A percentile compares a stretch with the other conserved stretches of the same genome.
Conservation (phyloP, 169 alveolate species). For the Plasmodium vivax region DNA sequence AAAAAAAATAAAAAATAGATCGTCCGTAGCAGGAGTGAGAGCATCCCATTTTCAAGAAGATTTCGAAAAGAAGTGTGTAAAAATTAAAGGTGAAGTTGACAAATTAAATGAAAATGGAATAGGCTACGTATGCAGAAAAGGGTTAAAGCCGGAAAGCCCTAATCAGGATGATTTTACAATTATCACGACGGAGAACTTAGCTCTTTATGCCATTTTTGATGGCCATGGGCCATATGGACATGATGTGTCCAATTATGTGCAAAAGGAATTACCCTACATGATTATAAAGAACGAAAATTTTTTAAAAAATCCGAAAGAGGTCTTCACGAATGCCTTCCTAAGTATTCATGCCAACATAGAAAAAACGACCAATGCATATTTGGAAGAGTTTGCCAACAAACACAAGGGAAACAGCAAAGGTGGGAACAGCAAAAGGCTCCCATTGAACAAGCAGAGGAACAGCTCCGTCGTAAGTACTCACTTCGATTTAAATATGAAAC, state of each 20-base stretch:
- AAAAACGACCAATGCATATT: conserved; percentile 31
- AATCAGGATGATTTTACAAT: conserved; percentile 89
- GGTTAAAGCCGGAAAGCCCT: conserved; percentile 91
- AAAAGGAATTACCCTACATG: conserved; percentile 82
- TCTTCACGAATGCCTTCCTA: conserved; percentile 60
- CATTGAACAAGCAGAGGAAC: not conserved
- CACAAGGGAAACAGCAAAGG: not conserved
- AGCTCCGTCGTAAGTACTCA: not conserved
- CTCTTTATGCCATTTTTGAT: conserved; percentile 91
- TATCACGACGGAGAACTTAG: conserved; percentile 78
- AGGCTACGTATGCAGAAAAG: conserved; percentile 89
- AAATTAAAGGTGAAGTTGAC: conserved; percentile 71
- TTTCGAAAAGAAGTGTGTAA: conserved; percentile 73
- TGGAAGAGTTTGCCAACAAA: conserved; percentile 23
- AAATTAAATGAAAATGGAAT: conserved; percentile 77
- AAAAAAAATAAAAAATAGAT: conserved; percentile 40
- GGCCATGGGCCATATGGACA: conserved; percentile 94
- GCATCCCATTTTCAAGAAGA: conserved; percentile 77
- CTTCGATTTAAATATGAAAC: not conserved
- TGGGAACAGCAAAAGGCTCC: not conserved
- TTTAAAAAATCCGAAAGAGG: conserved; percentile 72
- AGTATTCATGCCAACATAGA: conserved; percentile 58
- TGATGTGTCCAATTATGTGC: conserved; percentile 86
- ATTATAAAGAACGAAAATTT: conserved; percentile 54
- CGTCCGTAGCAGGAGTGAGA: conserved; percentile 73